Percentiles rank a stretch among this genome's conserved stretches.
These are phyloP conservation scores for Phaeolepiota aurea DNA, from an alignment of 768 basidiomycete species.

Conservation along the genomic window DNA sequence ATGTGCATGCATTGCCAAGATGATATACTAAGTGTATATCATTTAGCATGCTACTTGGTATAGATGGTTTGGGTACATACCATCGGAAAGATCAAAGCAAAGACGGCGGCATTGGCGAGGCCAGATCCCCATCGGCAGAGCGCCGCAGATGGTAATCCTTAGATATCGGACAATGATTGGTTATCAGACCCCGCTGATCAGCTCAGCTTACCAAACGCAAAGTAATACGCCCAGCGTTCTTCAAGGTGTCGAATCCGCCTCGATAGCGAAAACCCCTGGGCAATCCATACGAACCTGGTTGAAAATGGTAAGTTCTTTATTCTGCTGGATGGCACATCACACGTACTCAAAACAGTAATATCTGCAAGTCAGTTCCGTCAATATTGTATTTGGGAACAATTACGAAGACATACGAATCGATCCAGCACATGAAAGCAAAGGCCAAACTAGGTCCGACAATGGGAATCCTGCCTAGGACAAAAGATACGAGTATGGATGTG, in stretches of 20 bases:
- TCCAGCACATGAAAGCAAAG: conserved; percentile 77
- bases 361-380: conserved; percentile 24
- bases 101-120: conserved; percentile 75
- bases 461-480: conserved; percentile 56
- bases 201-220: conserved; percentile 70
- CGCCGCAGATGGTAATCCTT: conserved; percentile 64
- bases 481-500: conserved; percentile 65
- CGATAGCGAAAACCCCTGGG: conserved; percentile 62
- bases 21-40: conserved; percentile 50
- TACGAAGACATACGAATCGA: conserved; percentile 66
- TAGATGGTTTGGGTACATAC: conserved; percentile 30
- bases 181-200: too few relatives aligned
- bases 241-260: conserved; percentile 67
- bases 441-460: conserved; percentile 49
- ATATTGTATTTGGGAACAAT: not conserved
- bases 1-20: conserved; percentile 73
- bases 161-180: not conserved
- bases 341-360: conserved; percentile 88
- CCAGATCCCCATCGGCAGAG: conserved; percentile 68
- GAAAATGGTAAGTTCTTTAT: not conserved
- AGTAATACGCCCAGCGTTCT: conserved; percentile 85
- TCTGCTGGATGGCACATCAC: not conserved
- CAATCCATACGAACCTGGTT: conserved; percentile 66
- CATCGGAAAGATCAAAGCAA: conserved; percentile 74
- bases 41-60: not conserved